Base-by-base conservation (phyloP, 2,329 filamentous ascomycete genomes). In the Fusarium gaditjirri region DNA sequence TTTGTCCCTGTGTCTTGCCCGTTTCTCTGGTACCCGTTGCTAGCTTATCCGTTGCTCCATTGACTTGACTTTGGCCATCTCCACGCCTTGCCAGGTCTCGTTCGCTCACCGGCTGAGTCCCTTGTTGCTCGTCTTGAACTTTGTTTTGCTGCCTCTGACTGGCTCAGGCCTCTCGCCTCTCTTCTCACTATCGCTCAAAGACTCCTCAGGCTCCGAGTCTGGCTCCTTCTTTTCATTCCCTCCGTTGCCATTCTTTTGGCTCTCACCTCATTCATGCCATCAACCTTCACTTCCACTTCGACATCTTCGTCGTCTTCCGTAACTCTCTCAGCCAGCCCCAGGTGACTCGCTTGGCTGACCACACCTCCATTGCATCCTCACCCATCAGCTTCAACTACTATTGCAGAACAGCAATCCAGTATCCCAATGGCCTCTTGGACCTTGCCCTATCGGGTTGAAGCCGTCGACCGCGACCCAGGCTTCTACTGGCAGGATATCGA, bases 351-450 rank as follows among this genome's bases (percentile, higher is more conserved):
- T 56, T 72, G 69, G 69, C 47, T 73, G 46, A 64, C 66, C 23
- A 43, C 61, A 33, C 61, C 70, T 38, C 66, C 66, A 49, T 58
- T 73, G 47, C 49, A 54, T 52, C 36, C 57, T 52, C 50, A 64
- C 61, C 35, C 35, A 44, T 52, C 61, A 61, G 53, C 39, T 58
- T 66, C 64, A 53, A 50, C 60, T 52, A 43, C 38, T 58, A 38
- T 59, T 41, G 41, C 47, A 35, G 57, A 66, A 59, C 62, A 62
- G 41, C 54, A 35, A 46, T 64, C 44, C 55, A 66, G 39, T 55
- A 67, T 63, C 57, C 61, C 63, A 70, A 82, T 82, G 81, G 78
- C 80, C 49, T 82, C 77, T 42, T 82, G 80, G 81, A 78, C 79
- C 29, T 65, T 81, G 44, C 78, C 78, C n/a, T 79, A 80, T 63